Conservation (phyloP, 768 basidiomycete genomes). For the Pisolithus orientalis region DNA sequence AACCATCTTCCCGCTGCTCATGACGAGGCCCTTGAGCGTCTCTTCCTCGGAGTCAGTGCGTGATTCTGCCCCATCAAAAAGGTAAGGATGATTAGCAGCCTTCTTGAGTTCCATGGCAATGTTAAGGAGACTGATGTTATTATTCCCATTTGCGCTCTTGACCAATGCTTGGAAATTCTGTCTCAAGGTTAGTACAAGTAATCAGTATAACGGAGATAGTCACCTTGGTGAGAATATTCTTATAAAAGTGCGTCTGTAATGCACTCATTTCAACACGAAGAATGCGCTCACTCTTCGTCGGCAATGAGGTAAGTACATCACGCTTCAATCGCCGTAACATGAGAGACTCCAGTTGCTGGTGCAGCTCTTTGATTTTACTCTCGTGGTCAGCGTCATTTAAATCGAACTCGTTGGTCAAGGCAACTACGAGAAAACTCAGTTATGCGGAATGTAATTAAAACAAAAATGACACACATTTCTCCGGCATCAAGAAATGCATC, state of each 20-base stretch:
- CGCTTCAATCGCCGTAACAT: slow-evolving; percentile 95
- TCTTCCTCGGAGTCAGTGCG: slow-evolving; percentile 63
- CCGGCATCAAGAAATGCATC: slow-evolving; percentile 99
- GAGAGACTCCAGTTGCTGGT: slow-evolving; percentile 84
- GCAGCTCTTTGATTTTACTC: slow-evolving; percentile 90
- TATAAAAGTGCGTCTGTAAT: slow-evolving; percentile 96
- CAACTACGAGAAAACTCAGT: slow-evolving; percentile 46
- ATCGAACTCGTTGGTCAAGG: slow-evolving; percentile 93
- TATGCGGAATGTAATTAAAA: not conserved
- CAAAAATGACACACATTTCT: slow-evolving; percentile 64
- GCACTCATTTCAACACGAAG: slow-evolving; percentile 96
- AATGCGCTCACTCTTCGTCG: slow-evolving; percentile 97
- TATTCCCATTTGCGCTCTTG: slow-evolving; percentile 83
- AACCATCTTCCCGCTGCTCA: slow-evolving; percentile 99
- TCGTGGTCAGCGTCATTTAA: slow-evolving; percentile 91
- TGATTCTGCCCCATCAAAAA: slow-evolving; percentile 93
- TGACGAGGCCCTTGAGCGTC: slow-evolving; percentile 89
- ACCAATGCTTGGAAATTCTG: slow-evolving; percentile 92
- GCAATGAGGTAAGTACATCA: slow-evolving; percentile 92
- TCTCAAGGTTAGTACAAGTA: slow-evolving; percentile 1
- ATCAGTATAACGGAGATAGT: slow-evolving; percentile 4
- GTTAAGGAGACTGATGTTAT: slow-evolving; percentile 92
- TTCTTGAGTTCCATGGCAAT: slow-evolving; percentile 99
- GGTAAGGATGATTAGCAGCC: slow-evolving; percentile 94
- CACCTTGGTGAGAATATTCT: slow-evolving; percentile 94